Base-by-base conservation (phyloP, 192 early-diverging fungal species). In the Chytriomyces confervae region DNA sequence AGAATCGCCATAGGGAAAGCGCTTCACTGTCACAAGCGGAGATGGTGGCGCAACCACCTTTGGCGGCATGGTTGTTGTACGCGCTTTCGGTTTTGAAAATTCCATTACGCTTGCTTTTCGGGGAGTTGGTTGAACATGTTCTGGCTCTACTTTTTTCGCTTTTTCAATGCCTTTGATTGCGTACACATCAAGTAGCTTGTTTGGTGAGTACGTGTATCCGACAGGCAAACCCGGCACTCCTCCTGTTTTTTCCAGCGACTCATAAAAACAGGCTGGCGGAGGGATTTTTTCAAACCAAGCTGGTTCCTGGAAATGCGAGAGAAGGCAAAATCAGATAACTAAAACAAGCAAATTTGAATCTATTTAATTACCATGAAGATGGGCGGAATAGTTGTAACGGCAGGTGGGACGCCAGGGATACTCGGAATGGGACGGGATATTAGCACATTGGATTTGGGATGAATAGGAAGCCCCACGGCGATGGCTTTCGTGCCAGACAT, bases 391-490 rank as follows among this genome's bases (percentile, higher is more conserved):
- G 89, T 86, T 5, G 89, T 90, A 5, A 81, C 84, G 10, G 65
- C 84, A 5, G 46, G 61, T 1, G 89, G 89, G 0, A 90, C 88
- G 20, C 89, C 89, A 1, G 87, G 89, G 66, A 90, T 86, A 10
- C 53, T 66, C 23, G 88, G 89, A 7, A 90, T 62, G 51, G 84
- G 82, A 18, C 89, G 48, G 0, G 85, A 85, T 4, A 90, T 57
- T 3, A 83, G 83, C 3, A 90, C 83, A 57, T 79, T 87, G n/a
- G 86, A 87, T 47, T 86, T 82, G 7, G 84, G 82, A 77, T 90
- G 87, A 44, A 90, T 83, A 1, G 88, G 88, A 45, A 89, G 77
- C 24, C 84, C 82, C 16, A 89, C 84, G 3, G 83, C 80, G 23
- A 89, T 80, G 5, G 83, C 83, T 51, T 84, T 86, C 1, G 86